These are phyloP conservation scores for Neocucurbitaria cava DNA, from an alignment of 2,329 filamentous ascomycete species.

Conservation along the genomic window DNA sequence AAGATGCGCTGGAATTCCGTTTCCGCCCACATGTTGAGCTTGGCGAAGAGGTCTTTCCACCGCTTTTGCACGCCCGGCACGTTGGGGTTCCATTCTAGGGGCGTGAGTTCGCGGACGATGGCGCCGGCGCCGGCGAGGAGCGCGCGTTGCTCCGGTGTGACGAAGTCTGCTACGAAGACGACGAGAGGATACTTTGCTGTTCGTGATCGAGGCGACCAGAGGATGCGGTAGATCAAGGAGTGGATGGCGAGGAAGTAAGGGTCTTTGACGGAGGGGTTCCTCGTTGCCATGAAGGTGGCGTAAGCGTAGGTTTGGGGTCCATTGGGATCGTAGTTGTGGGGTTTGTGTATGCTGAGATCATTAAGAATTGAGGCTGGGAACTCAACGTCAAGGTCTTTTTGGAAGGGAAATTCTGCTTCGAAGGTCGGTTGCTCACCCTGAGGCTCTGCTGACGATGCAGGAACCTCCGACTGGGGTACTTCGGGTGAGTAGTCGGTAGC, in stretches of 20 bases:
- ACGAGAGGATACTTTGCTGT: conserved; percentile 36
- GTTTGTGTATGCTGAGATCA: conserved; percentile 19
- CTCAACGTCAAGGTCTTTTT: conserved; percentile 34
- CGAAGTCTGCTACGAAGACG: conserved; percentile 44
- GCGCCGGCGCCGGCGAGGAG: conserved; percentile 42
- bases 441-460: neutral
- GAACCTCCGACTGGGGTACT: neutral
- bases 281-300: conserved; percentile 43
- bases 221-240: conserved; percentile 39
- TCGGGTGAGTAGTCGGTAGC: neutral
- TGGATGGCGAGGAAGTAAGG: conserved; percentile 46
- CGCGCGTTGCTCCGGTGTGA: conserved; percentile 38
- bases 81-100: conserved; percentile 38
- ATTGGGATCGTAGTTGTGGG: conserved; percentile 33
- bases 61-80: conserved; percentile 26
- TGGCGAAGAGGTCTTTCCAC: conserved; percentile 46
- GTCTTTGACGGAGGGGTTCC: conserved; percentile 40
- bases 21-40: conserved; percentile 47
- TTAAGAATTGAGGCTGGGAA: conserved; percentile 25
- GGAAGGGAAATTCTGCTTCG: conserved; percentile 31
- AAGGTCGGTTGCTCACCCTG: conserved; percentile 12
- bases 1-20: conserved; percentile 39
- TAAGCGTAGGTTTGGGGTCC: conserved; percentile 31
- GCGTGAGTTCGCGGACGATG: conserved; percentile 39
- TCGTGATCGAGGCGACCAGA: conserved; percentile 40